Base-by-base conservation (phyloP, 139 green algal species). In the Pseudopediastrum boryanum region DNA sequence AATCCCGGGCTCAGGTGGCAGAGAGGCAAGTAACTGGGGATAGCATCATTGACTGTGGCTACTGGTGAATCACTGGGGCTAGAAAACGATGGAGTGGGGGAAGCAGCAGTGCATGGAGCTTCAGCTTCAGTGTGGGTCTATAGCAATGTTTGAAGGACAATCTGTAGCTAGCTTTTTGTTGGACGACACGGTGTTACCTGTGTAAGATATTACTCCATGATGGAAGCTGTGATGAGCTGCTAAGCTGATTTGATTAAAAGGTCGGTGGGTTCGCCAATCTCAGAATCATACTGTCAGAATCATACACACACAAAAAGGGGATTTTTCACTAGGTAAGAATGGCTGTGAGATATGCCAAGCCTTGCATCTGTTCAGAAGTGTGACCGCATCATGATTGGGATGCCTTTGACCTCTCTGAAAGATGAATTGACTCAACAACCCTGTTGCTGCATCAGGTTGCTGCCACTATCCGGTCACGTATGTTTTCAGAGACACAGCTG, bases 401-500 rank as follows among this genome's bases (percentile, higher is more conserved):
- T 19, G 58, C 21, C 31, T 16, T 39, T 19, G 16, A 27, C 29
- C 13, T 21, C 12, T 10, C 63, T 19, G 13, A 19, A 54, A n/a
- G 10, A 52, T 74, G 66, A 54, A n/a, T 33, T 38, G 6, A 12
- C 27, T n/a, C 27, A 43, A 25, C 25, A 36, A 44, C 25, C 23
- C 33, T 43, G 42, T 38, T 8, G 35, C n/a, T 75, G 41, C 36
- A 33, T 33, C 73, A 91, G 75, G 87, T 95, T 27, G 93, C 91
- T 2, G 63, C 79, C 5, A 33, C 83, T 27, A 77, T 97, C 3
- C 69, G 93, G 9, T 38, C 56, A 10, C 33, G 71, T 3, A 89
- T 97, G 48, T 39, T 50, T 13, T 35, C 79, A 9, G 85, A 85
- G 63, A 93, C 89, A 0, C 12, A 69, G 7, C 78, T 97, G 50